These are phyloP conservation scores for Russula lepida DNA, from an alignment of 768 basidiomycete species.

Conservation along the genomic window DNA sequence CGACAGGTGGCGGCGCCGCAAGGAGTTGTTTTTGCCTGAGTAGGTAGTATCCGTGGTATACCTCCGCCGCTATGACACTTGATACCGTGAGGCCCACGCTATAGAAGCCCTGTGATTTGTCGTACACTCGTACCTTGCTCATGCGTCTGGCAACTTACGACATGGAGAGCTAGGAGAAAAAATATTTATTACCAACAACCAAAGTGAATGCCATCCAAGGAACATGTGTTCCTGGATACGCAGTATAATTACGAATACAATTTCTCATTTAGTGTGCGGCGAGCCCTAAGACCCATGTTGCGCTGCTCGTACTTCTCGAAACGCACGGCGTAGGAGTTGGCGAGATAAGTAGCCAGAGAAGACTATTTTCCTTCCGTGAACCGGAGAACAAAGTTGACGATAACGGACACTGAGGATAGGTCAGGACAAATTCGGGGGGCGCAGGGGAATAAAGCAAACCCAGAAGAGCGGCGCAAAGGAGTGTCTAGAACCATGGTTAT, in stretches of 20 bases:
- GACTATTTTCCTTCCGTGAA: slow-evolving; percentile 40
- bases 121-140: not conserved
- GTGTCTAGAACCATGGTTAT: slow-evolving; percentile 42
- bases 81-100: not conserved
- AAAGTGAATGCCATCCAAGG: not conserved
- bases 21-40: not conserved
- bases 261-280: not conserved
- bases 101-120: not conserved
- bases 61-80: too few species aligned
- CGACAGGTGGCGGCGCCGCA: not conserved
- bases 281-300: not conserved
- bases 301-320: not conserved
- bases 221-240: not conserved
- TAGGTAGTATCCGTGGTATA: not conserved
- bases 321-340: not conserved
- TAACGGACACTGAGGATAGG: slow-evolving; percentile 56
- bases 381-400: slow-evolving; percentile 79
- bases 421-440: slow-evolving; percentile 9
- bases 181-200: not conserved
- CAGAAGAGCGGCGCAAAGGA: slow-evolving; percentile 75
- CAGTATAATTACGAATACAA: slow-evolving; percentile 12
- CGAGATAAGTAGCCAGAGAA: not conserved
- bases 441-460: slow-evolving; percentile 35
- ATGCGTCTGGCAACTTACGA: not conserved
- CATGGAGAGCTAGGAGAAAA: too few species aligned